Conservation (phyloP, 2,329 filamentous ascomycete species). For the Ascochyta fabae region DNA sequence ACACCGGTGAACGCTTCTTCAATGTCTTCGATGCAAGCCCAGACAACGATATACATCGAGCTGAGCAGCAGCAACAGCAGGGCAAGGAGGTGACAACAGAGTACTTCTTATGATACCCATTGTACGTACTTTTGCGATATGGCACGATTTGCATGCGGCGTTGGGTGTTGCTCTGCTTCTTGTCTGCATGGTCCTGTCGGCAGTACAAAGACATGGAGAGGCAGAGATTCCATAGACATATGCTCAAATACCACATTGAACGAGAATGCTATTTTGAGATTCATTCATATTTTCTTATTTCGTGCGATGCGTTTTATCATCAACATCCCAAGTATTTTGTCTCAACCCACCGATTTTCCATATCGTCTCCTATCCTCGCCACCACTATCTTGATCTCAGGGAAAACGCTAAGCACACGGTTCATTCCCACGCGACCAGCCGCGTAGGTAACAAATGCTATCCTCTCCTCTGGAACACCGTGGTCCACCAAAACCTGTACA, state of each 20-base stretch:
- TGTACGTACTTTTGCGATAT: conserved; percentile 22
- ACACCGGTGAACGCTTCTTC: conserved; percentile 91
- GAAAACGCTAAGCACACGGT: conserved; percentile 86
- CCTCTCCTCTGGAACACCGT: conserved; percentile 81
- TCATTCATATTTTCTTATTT: not conserved
- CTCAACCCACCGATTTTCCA: conserved; percentile 89
- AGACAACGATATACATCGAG: conserved; percentile 88
- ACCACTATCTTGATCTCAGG: conserved; percentile 87
- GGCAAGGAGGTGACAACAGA: conserved; percentile 76
- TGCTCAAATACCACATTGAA: conserved; percentile 4
- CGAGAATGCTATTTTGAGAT: conserved; percentile 4
- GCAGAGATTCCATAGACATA: not conserved
- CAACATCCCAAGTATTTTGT: conserved; percentile 88
- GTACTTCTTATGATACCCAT: conserved; percentile 67
- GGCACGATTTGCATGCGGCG: conserved; percentile 24
- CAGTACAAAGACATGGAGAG: not conserved
- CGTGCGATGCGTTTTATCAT: conserved; percentile 1
- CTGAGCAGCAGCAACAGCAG: conserved; percentile 76
- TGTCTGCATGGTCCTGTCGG: not conserved
- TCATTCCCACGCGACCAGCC: conserved; percentile 82
- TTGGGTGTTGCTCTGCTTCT: conserved; percentile 8
- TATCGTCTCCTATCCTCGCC: conserved; percentile 79
- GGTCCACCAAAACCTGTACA: conserved; percentile 92
- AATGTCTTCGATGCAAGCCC: conserved; percentile 98
- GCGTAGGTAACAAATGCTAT: conserved; percentile 95